phyloP scores from a whole-genome alignment of 768 basidiomycete species.

The Lenzites betulinus region DNA sequence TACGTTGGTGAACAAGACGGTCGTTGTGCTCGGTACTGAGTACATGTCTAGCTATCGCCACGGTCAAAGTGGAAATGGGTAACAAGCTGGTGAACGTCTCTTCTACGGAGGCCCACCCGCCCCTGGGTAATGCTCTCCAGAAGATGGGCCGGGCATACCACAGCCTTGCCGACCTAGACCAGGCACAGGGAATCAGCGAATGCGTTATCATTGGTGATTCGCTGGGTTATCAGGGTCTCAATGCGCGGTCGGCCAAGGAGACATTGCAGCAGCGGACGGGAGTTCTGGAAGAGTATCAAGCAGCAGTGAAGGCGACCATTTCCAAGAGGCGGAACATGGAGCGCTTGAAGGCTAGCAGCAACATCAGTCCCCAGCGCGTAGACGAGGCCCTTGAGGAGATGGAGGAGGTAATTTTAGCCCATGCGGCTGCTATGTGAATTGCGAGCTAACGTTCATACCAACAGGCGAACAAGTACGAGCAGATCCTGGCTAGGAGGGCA shows the following conservation, averaged over 20 bases:
- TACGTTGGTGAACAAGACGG: conserved; percentile 35
- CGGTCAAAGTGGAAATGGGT: conserved; percentile 86
- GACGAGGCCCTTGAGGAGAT: conserved; percentile 92
- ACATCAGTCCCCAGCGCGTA: conserved; percentile 82
- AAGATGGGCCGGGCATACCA: conserved; percentile 90
- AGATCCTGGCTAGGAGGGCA: conserved; percentile 79
- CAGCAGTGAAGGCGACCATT: conserved; percentile 90
- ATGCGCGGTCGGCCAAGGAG: conserved; percentile 96
- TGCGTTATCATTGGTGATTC: conserved; percentile 96
- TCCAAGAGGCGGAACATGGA: conserved; percentile 92
- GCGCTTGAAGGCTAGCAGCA: conserved; percentile 81
- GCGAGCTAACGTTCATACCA: conserved; percentile 9
- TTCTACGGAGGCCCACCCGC: conserved; percentile 84
- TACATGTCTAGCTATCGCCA: conserved; percentile 63
- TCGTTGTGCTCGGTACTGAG: conserved; percentile 6
- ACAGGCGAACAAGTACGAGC: conserved; percentile 90
- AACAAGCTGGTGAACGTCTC: conserved; percentile 89
- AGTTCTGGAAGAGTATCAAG: conserved; percentile 92
- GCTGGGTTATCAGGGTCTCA: conserved; percentile 93
- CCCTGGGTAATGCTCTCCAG: conserved; percentile 78
- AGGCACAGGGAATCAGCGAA: conserved; percentile 91
- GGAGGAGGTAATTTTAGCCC: conserved; percentile 66
- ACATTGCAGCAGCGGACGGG: conserved; percentile 87
- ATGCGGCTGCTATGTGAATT: background rate
- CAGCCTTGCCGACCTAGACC: conserved; percentile 83